These are phyloP conservation scores for Picochlorum sp. DNA, from an alignment of 139 green algal species.

Conservation along the genomic window DNA sequence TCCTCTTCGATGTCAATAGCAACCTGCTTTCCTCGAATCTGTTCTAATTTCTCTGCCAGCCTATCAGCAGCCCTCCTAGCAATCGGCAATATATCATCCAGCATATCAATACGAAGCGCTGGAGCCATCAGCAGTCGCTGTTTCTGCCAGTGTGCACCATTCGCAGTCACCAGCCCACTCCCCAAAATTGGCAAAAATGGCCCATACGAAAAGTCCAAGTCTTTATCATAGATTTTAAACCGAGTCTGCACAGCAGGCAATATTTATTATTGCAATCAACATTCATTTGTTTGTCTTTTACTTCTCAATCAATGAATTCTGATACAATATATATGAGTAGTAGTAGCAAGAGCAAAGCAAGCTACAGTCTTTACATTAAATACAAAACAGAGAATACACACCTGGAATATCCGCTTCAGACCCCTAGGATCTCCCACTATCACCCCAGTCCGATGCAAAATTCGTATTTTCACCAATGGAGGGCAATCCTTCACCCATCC, in stretches of 20 bases:
- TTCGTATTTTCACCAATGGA: conserved; percentile 45
- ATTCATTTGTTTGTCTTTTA: not conserved
- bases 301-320: not conserved
- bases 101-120: conserved; percentile 77
- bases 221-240: conserved; percentile 65
- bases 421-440: conserved; percentile 48
- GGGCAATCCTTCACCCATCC: conserved; percentile 37
- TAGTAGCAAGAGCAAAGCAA: not conserved
- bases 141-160: conserved; percentile 80
- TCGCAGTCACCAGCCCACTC: conserved; percentile 82
- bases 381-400: conserved; percentile 27
- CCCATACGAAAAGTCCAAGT: conserved; percentile 68
- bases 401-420: conserved; percentile 76
- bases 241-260: conserved; percentile 24
- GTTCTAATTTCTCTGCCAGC: conserved; percentile 62
- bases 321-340: not conserved
- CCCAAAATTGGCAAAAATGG: conserved; percentile 88
- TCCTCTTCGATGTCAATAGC: conserved; percentile 77
- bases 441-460: conserved; percentile 51
- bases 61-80: conserved; percentile 53
- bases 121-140: conserved; percentile 78
- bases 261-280: not conserved
- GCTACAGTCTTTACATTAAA: too few relatives aligned
- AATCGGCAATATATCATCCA: conserved; percentile 80
- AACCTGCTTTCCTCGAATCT: conserved; percentile 23